A percentile compares a stretch with the other conserved stretches of the same genome.
These are phyloP conservation scores for Pythium monospermum DNA, from an alignment of 352 stramenopile genomes.

Conservation along the genomic window DNA sequence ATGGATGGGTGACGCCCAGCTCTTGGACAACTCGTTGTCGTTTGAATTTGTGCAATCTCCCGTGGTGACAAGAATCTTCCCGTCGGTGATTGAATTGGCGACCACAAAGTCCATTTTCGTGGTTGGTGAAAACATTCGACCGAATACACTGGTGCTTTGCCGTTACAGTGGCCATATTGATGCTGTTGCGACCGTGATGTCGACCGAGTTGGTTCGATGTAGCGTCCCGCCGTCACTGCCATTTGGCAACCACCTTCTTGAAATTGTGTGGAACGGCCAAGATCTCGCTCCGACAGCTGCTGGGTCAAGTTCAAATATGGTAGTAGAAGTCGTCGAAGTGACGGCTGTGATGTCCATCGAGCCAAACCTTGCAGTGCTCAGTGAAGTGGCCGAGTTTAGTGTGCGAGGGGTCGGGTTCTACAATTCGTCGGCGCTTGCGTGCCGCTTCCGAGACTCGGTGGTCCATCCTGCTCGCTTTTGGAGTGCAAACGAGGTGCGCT, in stretches of 20 bases:
- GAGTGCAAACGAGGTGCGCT: conserved; percentile 5
- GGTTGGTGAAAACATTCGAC: conserved; percentile 4
- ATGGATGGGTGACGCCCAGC: background rate
- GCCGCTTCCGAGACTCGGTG: background rate
- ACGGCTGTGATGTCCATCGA: background rate
- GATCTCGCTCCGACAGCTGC: background rate
- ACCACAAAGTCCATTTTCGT: background rate
- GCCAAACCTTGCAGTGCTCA: conserved; percentile 3
- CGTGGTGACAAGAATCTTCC: background rate
- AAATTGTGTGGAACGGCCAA: conserved; percentile 17
- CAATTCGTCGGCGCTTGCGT: background rate
- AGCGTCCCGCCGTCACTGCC: background rate
- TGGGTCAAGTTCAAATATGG: background rate
- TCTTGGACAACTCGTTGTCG: conserved; percentile 3
- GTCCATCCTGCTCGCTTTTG: conserved; percentile 4
- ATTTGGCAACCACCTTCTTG: conserved; percentile 7
- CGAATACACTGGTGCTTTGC: background rate
- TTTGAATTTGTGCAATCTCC: conserved; percentile 7
- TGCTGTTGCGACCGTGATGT: conserved; percentile 6
- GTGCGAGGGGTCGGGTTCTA: conserved; percentile 3
- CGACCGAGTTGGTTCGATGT: conserved; percentile 3
- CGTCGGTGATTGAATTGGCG: background rate
- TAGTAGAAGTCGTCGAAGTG: conserved; percentile 8
- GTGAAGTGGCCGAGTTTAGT: background rate
- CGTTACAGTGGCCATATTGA: conserved; percentile 5